A percentile compares a stretch with the other conserved stretches of the same genome.
These are phyloP conservation scores for Corinectria fuckeliana DNA, from an alignment of 2,329 filamentous ascomycete genomes.

Conservation along the genomic window DNA sequence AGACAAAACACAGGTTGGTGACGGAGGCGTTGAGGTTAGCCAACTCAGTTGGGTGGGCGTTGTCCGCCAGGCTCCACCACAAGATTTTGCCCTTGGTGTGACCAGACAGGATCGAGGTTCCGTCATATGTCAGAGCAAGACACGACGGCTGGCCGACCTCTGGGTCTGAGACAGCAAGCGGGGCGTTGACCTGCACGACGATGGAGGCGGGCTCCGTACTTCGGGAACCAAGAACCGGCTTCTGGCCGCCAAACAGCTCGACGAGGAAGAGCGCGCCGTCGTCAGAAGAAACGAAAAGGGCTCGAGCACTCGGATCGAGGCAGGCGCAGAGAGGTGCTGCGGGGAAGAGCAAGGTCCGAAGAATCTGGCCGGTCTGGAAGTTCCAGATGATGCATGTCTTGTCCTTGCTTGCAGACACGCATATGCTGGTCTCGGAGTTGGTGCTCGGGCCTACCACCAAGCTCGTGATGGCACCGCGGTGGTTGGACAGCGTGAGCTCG, in stretches of 20 bases:
- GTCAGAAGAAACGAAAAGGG: constrained; percentile 80
- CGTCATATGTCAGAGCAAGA: constrained; percentile 80
- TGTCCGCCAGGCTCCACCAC: constrained; percentile 79
- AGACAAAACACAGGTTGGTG: constrained; percentile 79
- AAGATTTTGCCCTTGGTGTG: constrained; percentile 81
- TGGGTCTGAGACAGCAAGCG: constrained; percentile 63
- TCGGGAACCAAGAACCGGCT: constrained; percentile 60
- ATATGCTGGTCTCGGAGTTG: constrained; percentile 76
- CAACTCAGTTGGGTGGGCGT: constrained; percentile 70
- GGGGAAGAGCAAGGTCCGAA: constrained; percentile 84
- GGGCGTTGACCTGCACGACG: constrained; percentile 60
- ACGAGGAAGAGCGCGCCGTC: constrained; percentile 82
- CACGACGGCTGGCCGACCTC: constrained; percentile 71
- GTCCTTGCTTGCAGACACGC: constrained; percentile 83
- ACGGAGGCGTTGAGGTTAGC: constrained; percentile 80
- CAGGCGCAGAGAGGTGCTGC: constrained; percentile 73
- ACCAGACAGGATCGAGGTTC: constrained; percentile 79
- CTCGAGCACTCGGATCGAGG: constrained; percentile 83
- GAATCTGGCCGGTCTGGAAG: constrained; percentile 75
- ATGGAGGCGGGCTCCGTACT: constrained; percentile 61
- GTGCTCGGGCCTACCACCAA: constrained; percentile 69
- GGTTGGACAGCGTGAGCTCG: constrained; percentile 77
- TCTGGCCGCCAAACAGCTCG: constrained; percentile 69
- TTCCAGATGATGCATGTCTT: constrained; percentile 94
- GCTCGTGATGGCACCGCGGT: constrained; percentile 75